Percentiles rank a stretch among this genome's conserved stretches.
phyloP scores from a whole-genome alignment of 768 basidiomycete genomes.

The Boletus subcaerulescens region DNA sequence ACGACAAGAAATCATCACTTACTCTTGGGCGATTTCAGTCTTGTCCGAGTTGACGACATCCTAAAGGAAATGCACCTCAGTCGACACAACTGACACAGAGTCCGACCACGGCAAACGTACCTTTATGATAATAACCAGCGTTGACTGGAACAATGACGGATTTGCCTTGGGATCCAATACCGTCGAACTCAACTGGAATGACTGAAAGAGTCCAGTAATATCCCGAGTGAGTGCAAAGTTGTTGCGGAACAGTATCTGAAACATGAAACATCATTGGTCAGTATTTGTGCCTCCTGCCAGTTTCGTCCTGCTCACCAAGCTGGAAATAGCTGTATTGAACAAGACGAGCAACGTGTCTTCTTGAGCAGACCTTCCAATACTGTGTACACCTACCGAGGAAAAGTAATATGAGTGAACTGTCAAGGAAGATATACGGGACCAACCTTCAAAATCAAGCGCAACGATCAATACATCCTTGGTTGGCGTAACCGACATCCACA shows the following conservation, averaged over 20 bases:
- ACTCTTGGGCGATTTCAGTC: slow-evolving; percentile 58
- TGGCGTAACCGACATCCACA: slow-evolving; percentile 67
- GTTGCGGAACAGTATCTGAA: slow-evolving; percentile 60
- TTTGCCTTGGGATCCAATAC: slow-evolving; percentile 58
- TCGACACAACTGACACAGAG: background rate
- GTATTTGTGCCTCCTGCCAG: background rate
- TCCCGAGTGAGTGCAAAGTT: slow-evolving; percentile 62
- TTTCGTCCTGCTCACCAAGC: slow-evolving; percentile 40
- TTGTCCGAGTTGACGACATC: slow-evolving; percentile 64
- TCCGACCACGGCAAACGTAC: slow-evolving; percentile 15
- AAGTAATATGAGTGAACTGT: background rate
- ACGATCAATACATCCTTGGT: slow-evolving; percentile 53
- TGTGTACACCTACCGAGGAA: slow-evolving; percentile 46
- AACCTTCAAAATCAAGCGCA: slow-evolving; percentile 64
- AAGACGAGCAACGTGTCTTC: slow-evolving; percentile 62
- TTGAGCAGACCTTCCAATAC: slow-evolving; percentile 60
- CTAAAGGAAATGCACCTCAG: slow-evolving; percentile 27
- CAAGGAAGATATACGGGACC: background rate
- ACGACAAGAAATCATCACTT: slow-evolving; percentile 4
- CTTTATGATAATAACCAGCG: slow-evolving; percentile 62
- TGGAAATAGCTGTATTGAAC: slow-evolving; percentile 65
- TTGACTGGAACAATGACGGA: slow-evolving; percentile 57
- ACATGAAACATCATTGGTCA: too few relatives aligned
- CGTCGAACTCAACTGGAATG: slow-evolving; percentile 57
- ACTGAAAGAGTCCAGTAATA: slow-evolving; percentile 61